These are phyloP conservation scores for Fusarium temperatum DNA, from an alignment of 2,329 filamentous ascomycete species.

Conservation along the genomic window DNA sequence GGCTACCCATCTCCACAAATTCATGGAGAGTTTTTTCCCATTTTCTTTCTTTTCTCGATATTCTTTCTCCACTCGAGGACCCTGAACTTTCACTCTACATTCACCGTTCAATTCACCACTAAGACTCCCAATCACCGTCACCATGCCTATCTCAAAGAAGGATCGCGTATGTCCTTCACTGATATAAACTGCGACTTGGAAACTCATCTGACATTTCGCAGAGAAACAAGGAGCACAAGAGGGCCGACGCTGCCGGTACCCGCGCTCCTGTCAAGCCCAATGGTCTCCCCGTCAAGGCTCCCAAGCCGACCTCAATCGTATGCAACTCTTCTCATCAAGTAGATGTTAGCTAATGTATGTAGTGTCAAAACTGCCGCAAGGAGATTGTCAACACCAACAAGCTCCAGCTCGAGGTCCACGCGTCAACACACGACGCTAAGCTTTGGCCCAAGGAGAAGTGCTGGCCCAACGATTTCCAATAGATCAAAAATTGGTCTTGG, in stretches of 20 bases:
- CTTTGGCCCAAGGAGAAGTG: slow-evolving; percentile 67
- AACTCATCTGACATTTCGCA: slow-evolving; percentile 33
- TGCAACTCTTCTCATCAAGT: neutral
- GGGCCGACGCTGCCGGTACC: slow-evolving; percentile 63
- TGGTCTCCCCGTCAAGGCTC: slow-evolving; percentile 62
- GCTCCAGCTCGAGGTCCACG: slow-evolving; percentile 62
- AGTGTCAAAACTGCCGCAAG: slow-evolving; percentile 62
- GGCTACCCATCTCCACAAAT: neutral
- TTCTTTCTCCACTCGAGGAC: slow-evolving; percentile 4
- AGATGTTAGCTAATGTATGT: neutral
- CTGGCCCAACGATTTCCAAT: slow-evolving; percentile 60
- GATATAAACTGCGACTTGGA: fast-evolving
- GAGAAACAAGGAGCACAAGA: slow-evolving; percentile 64
- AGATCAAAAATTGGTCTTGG: neutral
- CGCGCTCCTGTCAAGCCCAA: slow-evolving; percentile 63
- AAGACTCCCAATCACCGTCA: neutral
- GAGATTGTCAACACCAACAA: slow-evolving; percentile 62
- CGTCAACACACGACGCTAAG: slow-evolving; percentile 58
- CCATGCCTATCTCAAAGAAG: slow-evolving; percentile 46
- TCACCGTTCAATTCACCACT: neutral
- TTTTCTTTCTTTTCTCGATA: slow-evolving; percentile 6
- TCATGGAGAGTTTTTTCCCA: slow-evolving; percentile 22
- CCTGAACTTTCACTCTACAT: neutral
- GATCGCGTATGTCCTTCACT: slow-evolving; percentile 22
- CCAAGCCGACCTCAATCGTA: slow-evolving; percentile 52